These are phyloP conservation scores for Puccinia triticina DNA, from an alignment of 1,284 basidiomycete species.

Conservation along the genomic window DNA sequence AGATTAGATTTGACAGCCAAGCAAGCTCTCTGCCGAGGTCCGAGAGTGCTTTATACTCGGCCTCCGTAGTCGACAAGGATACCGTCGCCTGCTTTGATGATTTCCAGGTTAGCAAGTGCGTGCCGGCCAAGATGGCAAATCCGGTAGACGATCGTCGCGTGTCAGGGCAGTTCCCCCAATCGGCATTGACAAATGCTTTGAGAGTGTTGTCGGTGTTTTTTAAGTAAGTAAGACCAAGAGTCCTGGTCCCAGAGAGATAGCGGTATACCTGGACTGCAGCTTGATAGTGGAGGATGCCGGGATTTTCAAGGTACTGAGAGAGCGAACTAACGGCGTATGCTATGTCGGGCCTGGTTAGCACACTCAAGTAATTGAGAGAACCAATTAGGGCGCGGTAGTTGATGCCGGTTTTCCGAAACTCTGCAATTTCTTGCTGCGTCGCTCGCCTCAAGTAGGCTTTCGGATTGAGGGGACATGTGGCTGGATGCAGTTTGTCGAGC, in stretches of 20 bases:
- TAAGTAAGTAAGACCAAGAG: not conserved
- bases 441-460: not conserved
- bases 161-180: constrained; percentile 47
- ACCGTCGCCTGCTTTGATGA: constrained; percentile 40
- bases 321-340: not conserved
- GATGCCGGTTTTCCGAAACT: not conserved
- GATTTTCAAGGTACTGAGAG: constrained; percentile 4
- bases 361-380: constrained; percentile 10
- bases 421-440: not conserved
- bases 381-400: not conserved
- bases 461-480: not conserved
- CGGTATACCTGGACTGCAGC: not conserved
- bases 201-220: not conserved
- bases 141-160: constrained; percentile 50
- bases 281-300: not conserved
- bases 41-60: constrained; percentile 63
- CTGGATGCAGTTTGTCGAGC: not conserved
- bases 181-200: constrained; percentile 29
- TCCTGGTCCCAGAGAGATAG: not conserved
- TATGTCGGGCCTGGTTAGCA: not conserved
- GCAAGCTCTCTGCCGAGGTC: constrained; percentile 63
- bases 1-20: constrained; percentile 58
- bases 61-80: constrained; percentile 50
- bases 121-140: constrained; percentile 14
- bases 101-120: constrained; percentile 16